phyloP scores from a whole-genome alignment of 192 early-diverging fungal species.

The Backusella luteola region DNA sequence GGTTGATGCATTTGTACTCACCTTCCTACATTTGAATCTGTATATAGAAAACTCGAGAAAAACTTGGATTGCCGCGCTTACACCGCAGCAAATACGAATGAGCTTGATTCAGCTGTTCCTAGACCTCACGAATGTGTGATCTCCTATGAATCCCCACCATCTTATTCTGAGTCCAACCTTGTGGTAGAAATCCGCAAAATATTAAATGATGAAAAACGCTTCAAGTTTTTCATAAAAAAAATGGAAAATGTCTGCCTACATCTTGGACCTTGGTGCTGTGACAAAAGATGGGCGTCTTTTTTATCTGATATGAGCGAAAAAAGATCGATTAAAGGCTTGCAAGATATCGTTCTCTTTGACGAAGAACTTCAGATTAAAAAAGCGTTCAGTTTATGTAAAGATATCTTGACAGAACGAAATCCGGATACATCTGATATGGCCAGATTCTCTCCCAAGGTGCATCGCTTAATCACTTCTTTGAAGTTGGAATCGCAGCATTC shows the following conservation, averaged over 20 bases:
- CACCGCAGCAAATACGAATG: conserved; percentile 40
- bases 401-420: neutral
- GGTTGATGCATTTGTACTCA: neutral
- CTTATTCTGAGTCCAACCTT: conserved; percentile 40
- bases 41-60: conserved; percentile 48
- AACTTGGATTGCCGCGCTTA: conserved; percentile 55
- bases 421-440: conserved; percentile 24
- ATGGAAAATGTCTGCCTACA: conserved; percentile 39
- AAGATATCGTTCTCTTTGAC: neutral
- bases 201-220: conserved; percentile 28
- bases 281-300: conserved; percentile 58
- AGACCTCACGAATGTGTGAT: conserved; percentile 39
- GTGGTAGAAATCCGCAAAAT: conserved; percentile 33
- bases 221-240: conserved; percentile 39
- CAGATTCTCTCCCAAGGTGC: conserved; percentile 67
- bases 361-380: neutral
- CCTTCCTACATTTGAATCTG: too few species aligned
- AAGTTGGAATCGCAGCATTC: conserved; percentile 21
- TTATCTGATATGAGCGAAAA: conserved; percentile 22
- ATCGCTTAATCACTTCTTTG: conserved; percentile 60
- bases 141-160: conserved; percentile 49
- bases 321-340: neutral
- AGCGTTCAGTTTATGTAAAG: neutral
- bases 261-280: conserved; percentile 80
- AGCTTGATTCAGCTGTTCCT: conserved; percentile 32